Percentiles rank a stretch among this genome's conserved stretches.
phyloP scores from a whole-genome alignment of 176 grass and related monocot species.

The Rhynchospora breviuscula region DNA sequence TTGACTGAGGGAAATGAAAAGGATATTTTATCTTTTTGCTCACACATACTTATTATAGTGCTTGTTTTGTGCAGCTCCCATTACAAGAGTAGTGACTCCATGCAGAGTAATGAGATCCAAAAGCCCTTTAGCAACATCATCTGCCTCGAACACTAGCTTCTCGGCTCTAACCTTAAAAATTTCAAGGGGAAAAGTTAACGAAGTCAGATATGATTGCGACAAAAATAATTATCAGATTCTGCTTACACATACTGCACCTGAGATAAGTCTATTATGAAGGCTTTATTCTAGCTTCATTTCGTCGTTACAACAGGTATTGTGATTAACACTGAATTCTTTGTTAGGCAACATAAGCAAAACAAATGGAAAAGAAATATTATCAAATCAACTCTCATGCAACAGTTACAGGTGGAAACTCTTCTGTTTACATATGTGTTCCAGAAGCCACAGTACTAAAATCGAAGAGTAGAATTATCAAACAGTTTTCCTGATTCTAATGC shows the following conservation, averaged over 20 bases:
- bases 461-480: neutral
- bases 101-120: constrained; percentile 9
- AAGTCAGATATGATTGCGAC: neutral
- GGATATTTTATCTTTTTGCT: neutral
- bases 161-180: constrained; percentile 17
- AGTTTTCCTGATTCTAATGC: neutral
- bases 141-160: constrained; percentile 10
- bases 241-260: neutral
- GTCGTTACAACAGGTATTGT: neutral
- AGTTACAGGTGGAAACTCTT: neutral
- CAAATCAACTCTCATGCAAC: neutral
- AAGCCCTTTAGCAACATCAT: constrained; percentile 4
- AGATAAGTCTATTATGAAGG: neutral
- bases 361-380: neutral
- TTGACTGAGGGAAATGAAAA: neutral
- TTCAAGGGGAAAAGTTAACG: neutral
- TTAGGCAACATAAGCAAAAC: neutral
- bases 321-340: neutral
- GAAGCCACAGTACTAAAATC: neutral
- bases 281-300: neutral
- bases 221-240: neutral
- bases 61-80: constrained; percentile 13
- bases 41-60: neutral
- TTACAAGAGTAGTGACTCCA: constrained; percentile 18
- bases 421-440: neutral